Evolutionary conservation across 2,329 filamentous ascomycete species (phyloP), one percentile per base, ranked within the genome.

Genomic region (Teratosphaeria pseudoeucalypti): DNA sequence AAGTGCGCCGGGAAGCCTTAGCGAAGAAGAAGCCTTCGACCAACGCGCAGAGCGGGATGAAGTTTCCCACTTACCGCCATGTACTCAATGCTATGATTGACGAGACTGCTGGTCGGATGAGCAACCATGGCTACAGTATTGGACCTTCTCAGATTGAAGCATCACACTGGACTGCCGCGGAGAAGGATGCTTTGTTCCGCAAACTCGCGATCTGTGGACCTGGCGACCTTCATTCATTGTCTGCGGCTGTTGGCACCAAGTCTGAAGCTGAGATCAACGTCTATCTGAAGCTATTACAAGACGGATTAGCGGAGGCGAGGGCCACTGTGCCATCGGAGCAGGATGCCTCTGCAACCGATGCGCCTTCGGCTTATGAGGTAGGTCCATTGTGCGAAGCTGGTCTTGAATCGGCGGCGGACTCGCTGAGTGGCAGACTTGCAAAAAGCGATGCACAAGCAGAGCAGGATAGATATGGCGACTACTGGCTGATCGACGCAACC

Each of bases 281-380:
- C 56, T 91, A 91, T 69, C 71, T 95, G 4, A 68, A 77, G 6
- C 71, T 88, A 0, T 78, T 96, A 5, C 77, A 84, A 10, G 75
- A 79, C 23, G 79, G 72, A 2, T 62, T 77, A 1, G 65, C 76
- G 6, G 72, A 78, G 39, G 69, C 73, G 26, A 75, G 78, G 47
- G n/a, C 52, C 29, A 26, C 52, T 19, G 76, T 76, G 63, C 61
- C 49, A 66, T 67, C 19, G 65, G 71, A 55, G 63, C 76, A 68
- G 64, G 71, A 29, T 63, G 83, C 34, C 72, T 76, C 29, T 70
- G 79, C 55, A 57, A 75, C 77, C 11, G 84, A 90, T 58, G 75
- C 90, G 1, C 86, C 87, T 0, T 85, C 89, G 1, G 91, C 92
- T 0, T 69, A 82, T 1, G 90, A 96, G 70, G 74, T 96, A 29